Evolutionary conservation across 306 rosid genomes (phyloP).

Genomic region (Oxytropis ochrocephala): DNA sequence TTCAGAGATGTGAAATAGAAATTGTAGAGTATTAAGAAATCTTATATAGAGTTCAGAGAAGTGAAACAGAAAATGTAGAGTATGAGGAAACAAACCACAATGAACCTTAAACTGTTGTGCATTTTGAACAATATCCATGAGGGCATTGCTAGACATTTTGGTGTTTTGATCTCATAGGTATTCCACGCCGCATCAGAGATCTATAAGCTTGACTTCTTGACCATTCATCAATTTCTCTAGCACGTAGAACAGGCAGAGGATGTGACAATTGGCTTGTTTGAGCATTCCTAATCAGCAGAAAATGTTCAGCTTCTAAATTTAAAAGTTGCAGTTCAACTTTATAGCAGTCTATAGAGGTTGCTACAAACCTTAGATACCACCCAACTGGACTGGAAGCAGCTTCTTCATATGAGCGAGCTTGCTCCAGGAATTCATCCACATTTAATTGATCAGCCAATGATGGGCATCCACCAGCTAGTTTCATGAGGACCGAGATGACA

Average conservation of each 20-base stretch:
- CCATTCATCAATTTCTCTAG: constrained; percentile 96
- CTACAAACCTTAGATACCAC: constrained; percentile 82
- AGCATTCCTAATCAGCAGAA: constrained; percentile 61
- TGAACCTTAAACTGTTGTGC: constrained; percentile 10
- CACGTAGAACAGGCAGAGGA: constrained; percentile 89
- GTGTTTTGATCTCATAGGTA: constrained; percentile 23
- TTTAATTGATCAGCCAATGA: constrained; percentile 93
- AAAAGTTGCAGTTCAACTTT: not conserved
- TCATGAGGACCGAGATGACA: constrained; percentile 96
- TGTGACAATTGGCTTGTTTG: constrained; percentile 94
- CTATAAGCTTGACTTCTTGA: constrained; percentile 64
- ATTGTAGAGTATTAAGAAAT: not conserved
- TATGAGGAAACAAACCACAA: constrained; percentile 19
- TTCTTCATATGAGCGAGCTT: constrained; percentile 93
- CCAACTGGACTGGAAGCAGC: constrained; percentile 96
- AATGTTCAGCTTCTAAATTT: constrained; percentile 16
- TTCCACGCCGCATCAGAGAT: constrained; percentile 58
- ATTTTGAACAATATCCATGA: constrained; percentile 13
- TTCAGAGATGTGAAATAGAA: constrained; percentile 2
- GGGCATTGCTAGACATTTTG: constrained; percentile 27
- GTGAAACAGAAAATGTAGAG: not conserved
- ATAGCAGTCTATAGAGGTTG: not conserved
- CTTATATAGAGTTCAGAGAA: constrained; percentile 5
- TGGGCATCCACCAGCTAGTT: constrained; percentile 96
- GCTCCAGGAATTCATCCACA: constrained; percentile 93